Evolutionary conservation across 768 basidiomycete species (phyloP).

Genomic region (Cystofilobasidium bisporidii): DNA sequence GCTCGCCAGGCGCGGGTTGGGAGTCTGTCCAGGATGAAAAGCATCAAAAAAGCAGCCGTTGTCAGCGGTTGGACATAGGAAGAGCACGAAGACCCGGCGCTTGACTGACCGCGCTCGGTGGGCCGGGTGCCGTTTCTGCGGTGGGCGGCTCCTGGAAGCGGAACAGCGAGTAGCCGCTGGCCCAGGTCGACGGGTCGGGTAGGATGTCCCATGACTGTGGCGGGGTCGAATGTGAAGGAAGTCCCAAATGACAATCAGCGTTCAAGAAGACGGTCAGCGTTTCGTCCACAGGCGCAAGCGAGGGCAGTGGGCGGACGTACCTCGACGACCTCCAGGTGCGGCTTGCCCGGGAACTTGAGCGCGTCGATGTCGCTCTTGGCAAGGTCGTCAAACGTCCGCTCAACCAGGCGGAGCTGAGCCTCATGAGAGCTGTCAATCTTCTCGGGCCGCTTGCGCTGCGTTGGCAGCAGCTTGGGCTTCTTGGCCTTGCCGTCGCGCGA

Average conservation of each 20-base stretch:
- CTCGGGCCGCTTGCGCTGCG: constrained; percentile 22
- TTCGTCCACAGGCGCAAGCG: too few species aligned
- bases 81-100: too few species aligned
- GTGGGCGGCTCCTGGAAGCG: constrained; percentile 76
- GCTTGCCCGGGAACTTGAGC: constrained; percentile 70
- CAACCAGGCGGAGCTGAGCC: constrained; percentile 69
- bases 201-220: too few species aligned
- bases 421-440: constrained; percentile 61
- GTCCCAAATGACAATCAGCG: too few species aligned
- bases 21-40: not conserved
- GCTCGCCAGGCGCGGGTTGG: constrained; percentile 8
- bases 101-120: not conserved
- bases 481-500: constrained; percentile 42
- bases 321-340: constrained; percentile 62
- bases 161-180: constrained; percentile 80
- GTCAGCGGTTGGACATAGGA: too few species aligned
- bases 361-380: constrained; percentile 43
- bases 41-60: too few species aligned
- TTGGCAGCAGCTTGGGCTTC: constrained; percentile 39
- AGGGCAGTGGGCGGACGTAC: constrained; percentile 31
- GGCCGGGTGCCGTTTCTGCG: not conserved
- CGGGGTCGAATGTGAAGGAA: too few species aligned
- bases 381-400: constrained; percentile 52
- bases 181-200: constrained; percentile 78
- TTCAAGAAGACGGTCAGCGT: too few species aligned